Conservation (phyloP, 352 stramenopile species). For the Pythium folliculosum region DNA sequence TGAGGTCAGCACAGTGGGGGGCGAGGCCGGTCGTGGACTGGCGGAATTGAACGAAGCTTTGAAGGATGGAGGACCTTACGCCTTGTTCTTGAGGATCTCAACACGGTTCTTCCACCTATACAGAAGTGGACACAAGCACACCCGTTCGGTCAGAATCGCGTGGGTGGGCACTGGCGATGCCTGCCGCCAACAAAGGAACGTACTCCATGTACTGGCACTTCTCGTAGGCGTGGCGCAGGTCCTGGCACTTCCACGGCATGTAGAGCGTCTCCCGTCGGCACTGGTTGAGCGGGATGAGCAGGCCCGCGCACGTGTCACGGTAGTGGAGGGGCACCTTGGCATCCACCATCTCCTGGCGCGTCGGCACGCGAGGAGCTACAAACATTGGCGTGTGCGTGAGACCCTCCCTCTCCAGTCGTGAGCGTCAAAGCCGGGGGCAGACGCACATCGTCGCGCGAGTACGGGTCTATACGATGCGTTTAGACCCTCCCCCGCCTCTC, state of each 20-base stretch:
- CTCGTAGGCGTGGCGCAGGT: conserved; percentile 98
- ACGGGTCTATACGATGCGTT: no score
- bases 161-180: background rate
- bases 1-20: background rate
- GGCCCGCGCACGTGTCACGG: conserved; percentile 94
- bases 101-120: conserved; percentile 82
- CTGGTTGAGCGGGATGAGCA: conserved; percentile 96
- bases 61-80: conserved; percentile 34
- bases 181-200: conserved; percentile 4
- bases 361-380: conserved; percentile 71
- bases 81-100: conserved; percentile 74
- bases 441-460: no score
- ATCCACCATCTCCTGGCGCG: conserved; percentile 93
- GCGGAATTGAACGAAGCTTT: background rate
- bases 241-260: conserved; percentile 94
- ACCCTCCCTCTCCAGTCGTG: background rate
- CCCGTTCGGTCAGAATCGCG: background rate
- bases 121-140: background rate
- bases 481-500: no score
- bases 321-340: conserved; percentile 93
- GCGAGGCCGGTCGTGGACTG: background rate
- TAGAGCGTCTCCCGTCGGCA: conserved; percentile 94
- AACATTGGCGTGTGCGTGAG: background rate
- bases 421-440: conserved; percentile 7
- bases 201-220: conserved; percentile 97